Evolutionary conservation across 1,139 yeast genomes (phyloP).

Genomic region (Geotrichum macrosporum): DNA sequence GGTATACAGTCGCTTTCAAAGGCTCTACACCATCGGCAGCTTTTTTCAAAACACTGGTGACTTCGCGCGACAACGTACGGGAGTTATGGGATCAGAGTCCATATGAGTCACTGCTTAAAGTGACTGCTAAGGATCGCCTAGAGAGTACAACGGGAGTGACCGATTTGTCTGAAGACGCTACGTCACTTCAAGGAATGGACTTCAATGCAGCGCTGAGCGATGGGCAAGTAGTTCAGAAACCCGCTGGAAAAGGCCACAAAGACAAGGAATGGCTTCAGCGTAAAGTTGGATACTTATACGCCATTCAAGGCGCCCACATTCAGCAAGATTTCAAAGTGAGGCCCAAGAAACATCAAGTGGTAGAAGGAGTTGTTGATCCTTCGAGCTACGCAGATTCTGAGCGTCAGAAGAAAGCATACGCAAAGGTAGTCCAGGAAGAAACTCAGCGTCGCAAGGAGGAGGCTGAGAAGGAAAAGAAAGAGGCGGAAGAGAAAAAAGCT

Average conservation of each 20-base stretch:
- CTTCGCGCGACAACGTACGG: constrained; percentile 16
- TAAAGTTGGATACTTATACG: constrained; percentile 13
- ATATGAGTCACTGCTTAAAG: constrained; percentile 1
- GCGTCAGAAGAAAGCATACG: constrained; percentile 10
- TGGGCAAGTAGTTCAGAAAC: neutral
- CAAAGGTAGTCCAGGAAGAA: constrained; percentile 2
- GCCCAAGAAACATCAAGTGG: constrained; percentile 14
- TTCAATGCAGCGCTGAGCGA: neutral
- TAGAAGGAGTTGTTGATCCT: constrained; percentile 19
- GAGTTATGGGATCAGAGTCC: constrained; percentile 13
- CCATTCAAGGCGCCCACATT: constrained; percentile 12
- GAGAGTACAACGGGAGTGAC: constrained; percentile 3
- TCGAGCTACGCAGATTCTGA: constrained; percentile 7
- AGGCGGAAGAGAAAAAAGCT: constrained; percentile 4
- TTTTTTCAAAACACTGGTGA: constrained; percentile 13
- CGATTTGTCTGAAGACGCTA: constrained; percentile 4
- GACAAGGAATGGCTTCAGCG: constrained; percentile 10
- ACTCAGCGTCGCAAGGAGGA: constrained; percentile 1
- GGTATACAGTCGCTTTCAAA: neutral
- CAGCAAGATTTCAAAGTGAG: constrained; percentile 9
- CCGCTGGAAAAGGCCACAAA: constrained; percentile 2
- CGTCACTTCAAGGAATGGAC: constrained; percentile 2
- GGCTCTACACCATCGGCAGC: constrained; percentile 9
- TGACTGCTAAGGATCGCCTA: neutral
- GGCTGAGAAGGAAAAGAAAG: constrained; percentile 1